phyloP scores from a whole-genome alignment of 352 stramenopile genomes.

The Pythium scleroteichum region DNA sequence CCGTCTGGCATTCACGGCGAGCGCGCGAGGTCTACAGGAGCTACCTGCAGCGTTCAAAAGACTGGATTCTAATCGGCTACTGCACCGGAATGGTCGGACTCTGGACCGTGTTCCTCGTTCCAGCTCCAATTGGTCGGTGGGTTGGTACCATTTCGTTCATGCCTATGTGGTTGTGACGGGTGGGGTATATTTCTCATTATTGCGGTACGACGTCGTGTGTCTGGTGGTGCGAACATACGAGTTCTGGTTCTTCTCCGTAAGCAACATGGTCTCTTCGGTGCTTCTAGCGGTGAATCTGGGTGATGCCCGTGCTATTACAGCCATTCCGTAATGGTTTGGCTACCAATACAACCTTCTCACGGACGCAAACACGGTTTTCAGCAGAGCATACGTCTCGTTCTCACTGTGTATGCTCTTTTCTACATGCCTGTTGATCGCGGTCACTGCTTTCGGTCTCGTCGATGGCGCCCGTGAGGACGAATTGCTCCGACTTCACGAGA shows the following conservation, averaged over 20 bases:
- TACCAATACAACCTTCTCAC: constrained; percentile 15
- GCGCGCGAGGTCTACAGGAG: too few relatives aligned
- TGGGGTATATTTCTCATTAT: not conserved
- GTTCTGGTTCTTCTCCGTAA: constrained; percentile 26
- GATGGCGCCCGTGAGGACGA: not conserved
- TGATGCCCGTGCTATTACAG: constrained; percentile 11
- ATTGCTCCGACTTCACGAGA: not conserved
- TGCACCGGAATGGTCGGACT: too few relatives aligned
- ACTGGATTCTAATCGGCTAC: too few relatives aligned
- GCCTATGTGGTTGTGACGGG: not conserved
- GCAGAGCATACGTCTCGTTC: not conserved
- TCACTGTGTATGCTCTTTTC: not conserved
- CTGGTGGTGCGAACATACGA: constrained; percentile 25
- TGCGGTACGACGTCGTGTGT: constrained; percentile 24
- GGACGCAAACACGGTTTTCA: constrained; percentile 22
- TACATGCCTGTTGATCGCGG: not conserved
- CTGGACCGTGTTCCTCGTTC: not conserved
- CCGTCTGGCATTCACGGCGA: too few relatives aligned
- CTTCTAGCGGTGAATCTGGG: constrained; percentile 18
- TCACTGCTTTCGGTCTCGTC: not conserved
- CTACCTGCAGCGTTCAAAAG: too few relatives aligned
- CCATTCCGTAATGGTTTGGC: constrained; percentile 11
- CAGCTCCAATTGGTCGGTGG: not conserved
- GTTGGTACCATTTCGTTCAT: not conserved
- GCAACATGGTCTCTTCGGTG: constrained; percentile 14